phyloP scores from a whole-genome alignment of 495 filamentous ascomycete species.

The Aspergillus saccharolyticus region DNA sequence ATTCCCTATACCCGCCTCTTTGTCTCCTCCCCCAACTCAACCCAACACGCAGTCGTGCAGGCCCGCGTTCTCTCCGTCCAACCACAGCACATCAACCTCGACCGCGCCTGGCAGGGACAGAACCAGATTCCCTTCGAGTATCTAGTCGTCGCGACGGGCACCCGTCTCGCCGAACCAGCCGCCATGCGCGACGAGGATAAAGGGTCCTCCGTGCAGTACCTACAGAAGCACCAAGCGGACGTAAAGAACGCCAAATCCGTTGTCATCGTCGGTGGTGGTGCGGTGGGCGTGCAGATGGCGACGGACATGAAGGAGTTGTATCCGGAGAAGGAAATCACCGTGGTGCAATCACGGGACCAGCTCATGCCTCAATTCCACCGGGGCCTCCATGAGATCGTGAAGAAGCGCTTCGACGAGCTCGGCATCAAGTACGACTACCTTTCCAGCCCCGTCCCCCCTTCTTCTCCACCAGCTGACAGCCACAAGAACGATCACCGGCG shows the following conservation, averaged over 20 bases:
- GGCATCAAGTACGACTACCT: constrained; percentile 24
- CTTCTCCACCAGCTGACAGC: constrained; percentile 2
- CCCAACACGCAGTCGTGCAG: constrained; percentile 34
- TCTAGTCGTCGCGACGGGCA: constrained; percentile 45
- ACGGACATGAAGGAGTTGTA: constrained; percentile 55
- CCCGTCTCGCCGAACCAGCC: constrained; percentile 40
- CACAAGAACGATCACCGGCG: constrained; percentile 34
- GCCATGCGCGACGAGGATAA: constrained; percentile 46
- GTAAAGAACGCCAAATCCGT: constrained; percentile 39
- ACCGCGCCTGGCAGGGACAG: constrained; percentile 43
- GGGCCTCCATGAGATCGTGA: constrained; percentile 43
- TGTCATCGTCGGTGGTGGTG: constrained; percentile 55
- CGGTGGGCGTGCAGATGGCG: constrained; percentile 57
- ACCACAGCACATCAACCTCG: constrained; percentile 34
- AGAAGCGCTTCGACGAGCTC: constrained; percentile 36
- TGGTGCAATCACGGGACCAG: constrained; percentile 52
- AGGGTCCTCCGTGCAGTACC: constrained; percentile 32
- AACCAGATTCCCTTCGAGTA: constrained; percentile 42
- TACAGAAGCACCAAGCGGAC: constrained; percentile 35
- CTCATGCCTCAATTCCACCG: constrained; percentile 51
- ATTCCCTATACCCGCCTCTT: constrained; percentile 46
- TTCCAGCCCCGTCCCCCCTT: too few relatives aligned
- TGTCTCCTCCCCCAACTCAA: constrained; percentile 24
- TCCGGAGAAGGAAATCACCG: constrained; percentile 51
- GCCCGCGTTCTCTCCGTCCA: constrained; percentile 42